Percentiles rank a stretch among this genome's conserved stretches.
Conservation (phyloP, 331 rosid species). For the Erythrophleum ivorense region DNA sequence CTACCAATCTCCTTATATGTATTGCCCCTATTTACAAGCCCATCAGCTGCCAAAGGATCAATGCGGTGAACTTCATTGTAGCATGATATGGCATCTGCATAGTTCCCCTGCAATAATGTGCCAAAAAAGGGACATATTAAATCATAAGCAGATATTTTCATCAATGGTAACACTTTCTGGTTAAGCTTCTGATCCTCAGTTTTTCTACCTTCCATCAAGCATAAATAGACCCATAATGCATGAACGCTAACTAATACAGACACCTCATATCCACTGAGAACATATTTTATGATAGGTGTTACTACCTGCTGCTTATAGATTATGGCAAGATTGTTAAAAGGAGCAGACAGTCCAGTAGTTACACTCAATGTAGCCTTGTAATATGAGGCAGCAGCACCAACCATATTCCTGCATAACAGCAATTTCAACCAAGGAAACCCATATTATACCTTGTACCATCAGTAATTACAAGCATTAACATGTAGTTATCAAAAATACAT, state of each 20-base stretch:
- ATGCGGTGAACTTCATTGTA: slow-evolving; percentile 97
- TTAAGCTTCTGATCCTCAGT: not conserved
- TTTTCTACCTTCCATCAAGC: not conserved
- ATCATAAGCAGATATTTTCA: not conserved
- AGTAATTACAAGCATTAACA: slow-evolving; percentile 15
- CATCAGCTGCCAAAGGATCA: slow-evolving; percentile 99
- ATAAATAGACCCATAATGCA: not conserved
- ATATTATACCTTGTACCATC: not conserved
- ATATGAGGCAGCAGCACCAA: slow-evolving; percentile 88
- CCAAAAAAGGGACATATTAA: slow-evolving; percentile 5
- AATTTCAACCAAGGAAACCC: slow-evolving; percentile 31
- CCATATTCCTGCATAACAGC: slow-evolving; percentile 80
- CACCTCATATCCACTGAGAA: not conserved
- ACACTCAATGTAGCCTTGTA: slow-evolving; percentile 93
- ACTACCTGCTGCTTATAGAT: slow-evolving; percentile 71
- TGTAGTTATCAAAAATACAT: slow-evolving; percentile 35
- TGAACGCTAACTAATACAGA: not conserved
- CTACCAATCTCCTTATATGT: slow-evolving; percentile 98
- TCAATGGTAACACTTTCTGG: not conserved
- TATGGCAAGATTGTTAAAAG: slow-evolving; percentile 80
- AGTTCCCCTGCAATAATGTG: slow-evolving; percentile 73
- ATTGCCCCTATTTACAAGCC: slow-evolving; percentile 98
- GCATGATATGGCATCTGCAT: slow-evolving; percentile 96
- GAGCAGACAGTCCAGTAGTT: slow-evolving; percentile 90
- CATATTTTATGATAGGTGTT: not conserved